Evolutionary conservation across 805 yeast species (phyloP), one percentile per base, ranked within the genome.

Genomic region (Osmozyma mogii): DNA sequence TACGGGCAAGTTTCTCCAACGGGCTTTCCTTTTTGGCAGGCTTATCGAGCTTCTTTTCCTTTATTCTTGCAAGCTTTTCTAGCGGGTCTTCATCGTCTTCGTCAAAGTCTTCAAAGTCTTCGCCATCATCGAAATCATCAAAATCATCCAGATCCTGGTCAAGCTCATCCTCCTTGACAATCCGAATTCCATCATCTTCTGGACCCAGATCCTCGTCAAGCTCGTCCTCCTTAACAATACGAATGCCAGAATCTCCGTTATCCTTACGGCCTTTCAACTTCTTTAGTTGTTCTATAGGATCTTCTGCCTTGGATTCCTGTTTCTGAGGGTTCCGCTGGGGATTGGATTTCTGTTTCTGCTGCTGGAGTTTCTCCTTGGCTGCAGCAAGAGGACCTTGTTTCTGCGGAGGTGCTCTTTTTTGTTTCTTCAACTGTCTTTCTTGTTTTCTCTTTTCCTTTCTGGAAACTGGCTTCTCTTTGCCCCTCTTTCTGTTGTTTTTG

Each of bases 401-500:
- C 9, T 5, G 20, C 31, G 28, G 17, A 13, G 26, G 20, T 13
- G 2, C 21, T 29, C 31, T 23, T 19, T 30, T 59, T 34, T 55
- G 59, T 40, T 55, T 55, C 44, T 55, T 52, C 21, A 44, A 28
- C 28, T 37, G 32, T 32, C 64, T 44, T 26, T 58, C 61, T 37
- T 58, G 54, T 36, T 61, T 54, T 36, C 61, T 41, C 36, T 44
- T 47, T 22, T 58, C 60, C 54, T 52, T 63, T 44, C 56, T 50
- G 29, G 49, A 50, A 31, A 39, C 40, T 27, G 32, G 28, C 5
- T 48, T 45, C 10, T 28, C 37, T 35, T 43, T 32, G 32, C 44
- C 37, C 44, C 49, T 43, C 38, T 57, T 31, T 35, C 50, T 52
- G 34, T 45, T 42, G 13, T 37, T 32, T 9, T 27, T 32, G 24